Evolutionary conservation across 2,329 filamentous ascomycete species (phyloP).

Genomic region (Dactylellina drechsleri): DNA sequence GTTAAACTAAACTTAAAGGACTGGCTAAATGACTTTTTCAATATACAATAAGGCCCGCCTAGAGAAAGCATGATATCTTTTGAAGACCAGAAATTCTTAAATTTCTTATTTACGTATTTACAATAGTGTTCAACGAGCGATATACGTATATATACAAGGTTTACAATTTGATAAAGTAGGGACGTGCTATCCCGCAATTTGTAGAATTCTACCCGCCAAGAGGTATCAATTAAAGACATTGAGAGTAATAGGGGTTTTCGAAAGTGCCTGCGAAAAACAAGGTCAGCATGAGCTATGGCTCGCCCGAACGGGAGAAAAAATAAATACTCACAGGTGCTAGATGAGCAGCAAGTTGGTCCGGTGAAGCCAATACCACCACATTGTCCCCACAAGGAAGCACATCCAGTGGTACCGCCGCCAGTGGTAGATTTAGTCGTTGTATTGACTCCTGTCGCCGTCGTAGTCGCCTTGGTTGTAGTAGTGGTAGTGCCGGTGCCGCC

Average conservation of each 20-base stretch:
- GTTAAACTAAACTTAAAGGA: too few relatives aligned
- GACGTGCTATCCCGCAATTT: too few relatives aligned
- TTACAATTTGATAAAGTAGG: too few relatives aligned
- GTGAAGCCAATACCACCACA: conserved; percentile 44
- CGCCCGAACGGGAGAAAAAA: neutral
- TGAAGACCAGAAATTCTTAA: too few relatives aligned
- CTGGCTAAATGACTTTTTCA: too few relatives aligned
- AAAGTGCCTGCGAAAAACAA: neutral
- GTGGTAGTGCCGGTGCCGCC: conserved; percentile 15
- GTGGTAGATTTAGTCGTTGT: conserved; percentile 6
- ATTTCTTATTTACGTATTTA: too few relatives aligned
- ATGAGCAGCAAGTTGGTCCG: conserved; percentile 35
- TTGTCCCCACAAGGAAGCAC: conserved; percentile 26
- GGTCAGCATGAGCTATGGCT: conserved; percentile 4
- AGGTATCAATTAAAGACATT: neutral
- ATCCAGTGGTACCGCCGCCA: conserved; percentile 14
- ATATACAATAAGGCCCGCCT: too few relatives aligned
- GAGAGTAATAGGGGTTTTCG: neutral
- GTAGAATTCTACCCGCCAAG: too few relatives aligned
- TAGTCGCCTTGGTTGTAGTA: conserved; percentile 11
- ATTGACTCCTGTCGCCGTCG: neutral
- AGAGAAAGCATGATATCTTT: too few relatives aligned
- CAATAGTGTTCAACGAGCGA: too few relatives aligned
- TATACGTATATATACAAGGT: too few relatives aligned
- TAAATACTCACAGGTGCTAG: conserved; percentile 37